phyloP scores from a whole-genome alignment of 352 stramenopile species.

The Pythium oligandrum region DNA sequence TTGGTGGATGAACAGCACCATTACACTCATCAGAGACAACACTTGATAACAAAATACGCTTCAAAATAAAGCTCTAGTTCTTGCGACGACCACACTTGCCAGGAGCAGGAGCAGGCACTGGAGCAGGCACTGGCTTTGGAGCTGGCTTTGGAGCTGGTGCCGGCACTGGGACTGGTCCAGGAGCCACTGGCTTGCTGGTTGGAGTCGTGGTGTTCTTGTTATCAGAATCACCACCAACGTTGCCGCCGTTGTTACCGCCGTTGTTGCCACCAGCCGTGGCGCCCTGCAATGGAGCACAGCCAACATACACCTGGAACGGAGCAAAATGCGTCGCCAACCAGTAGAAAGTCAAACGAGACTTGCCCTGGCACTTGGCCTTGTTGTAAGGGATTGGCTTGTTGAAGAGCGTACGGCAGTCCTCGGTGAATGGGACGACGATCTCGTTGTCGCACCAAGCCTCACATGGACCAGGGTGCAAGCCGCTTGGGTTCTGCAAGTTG shows the following conservation, averaged over 20 bases:
- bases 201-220: not conserved
- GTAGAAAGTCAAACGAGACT: slow-evolving; percentile 41
- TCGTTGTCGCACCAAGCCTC: slow-evolving; percentile 43
- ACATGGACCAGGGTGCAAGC: slow-evolving; percentile 27
- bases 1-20: no score
- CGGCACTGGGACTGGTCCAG: no score
- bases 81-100: no score
- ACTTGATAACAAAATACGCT: no score
- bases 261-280: not conserved
- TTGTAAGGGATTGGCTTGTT: slow-evolving; percentile 28
- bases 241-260: slow-evolving; percentile 1
- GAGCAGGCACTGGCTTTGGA: no score
- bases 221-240: not conserved
- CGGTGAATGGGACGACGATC: slow-evolving; percentile 30
- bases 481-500: slow-evolving; percentile 3
- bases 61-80: no score
- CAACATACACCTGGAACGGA: slow-evolving; percentile 49
- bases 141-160: no score
- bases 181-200: no score
- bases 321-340: slow-evolving; percentile 43
- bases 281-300: not conserved
- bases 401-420: slow-evolving; percentile 22
- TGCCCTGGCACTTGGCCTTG: slow-evolving; percentile 27
- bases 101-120: no score
- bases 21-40: no score